Base-by-base conservation (phyloP, 2,329 filamentous ascomycete genomes). In the Emergomyces orientalis region DNA sequence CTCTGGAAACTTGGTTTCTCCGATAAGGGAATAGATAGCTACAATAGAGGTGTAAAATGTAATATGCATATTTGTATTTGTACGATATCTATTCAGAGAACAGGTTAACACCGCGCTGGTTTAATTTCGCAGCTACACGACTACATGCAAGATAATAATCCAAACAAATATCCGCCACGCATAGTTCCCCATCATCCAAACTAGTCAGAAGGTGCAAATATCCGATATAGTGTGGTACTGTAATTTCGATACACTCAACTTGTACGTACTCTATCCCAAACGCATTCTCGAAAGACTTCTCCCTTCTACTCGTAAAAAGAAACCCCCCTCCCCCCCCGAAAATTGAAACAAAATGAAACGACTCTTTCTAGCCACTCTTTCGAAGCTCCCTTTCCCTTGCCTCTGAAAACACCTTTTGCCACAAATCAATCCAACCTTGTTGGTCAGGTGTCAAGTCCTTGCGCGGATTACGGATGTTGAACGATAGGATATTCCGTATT, bases 401-500 rank as follows among this genome's bases (percentile, higher is more conserved):
- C n/a, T 61, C 60, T 27, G 34, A 27, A 59, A 90, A 90, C 5
- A 91, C 82, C 61, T 80, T 81, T 74, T 90, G 86, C 87, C 87
- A 91, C 32, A 89, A 79, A 61, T 88, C 86, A 59, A 91, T 77
- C 88, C 88, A 91, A 69, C 85, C 84, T 73, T 86, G 83, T 69
- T 91, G 87, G 70, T 88, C 86, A 30, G 82, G 78, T 0, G 87
- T 73, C 11, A 79, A 66, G 22, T 68, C 67, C 51, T 70, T 74
- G 41, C 76, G 75, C 14, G 78, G 78, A 43, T 73, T 73, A 22
- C 73, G 73, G 78, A 95, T 91, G 27, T 84, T 82, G 37, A 83
- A 81, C 0, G 84, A 85, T 56, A 96, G 79, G 49, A 95, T 84
- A 67, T 96, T 91, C 67, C 88, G 86, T 22, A 96, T 79, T 32